Evolutionary conservation across 331 rosid genomes (phyloP).

Genomic region (Rhamnella rubrinervis): DNA sequence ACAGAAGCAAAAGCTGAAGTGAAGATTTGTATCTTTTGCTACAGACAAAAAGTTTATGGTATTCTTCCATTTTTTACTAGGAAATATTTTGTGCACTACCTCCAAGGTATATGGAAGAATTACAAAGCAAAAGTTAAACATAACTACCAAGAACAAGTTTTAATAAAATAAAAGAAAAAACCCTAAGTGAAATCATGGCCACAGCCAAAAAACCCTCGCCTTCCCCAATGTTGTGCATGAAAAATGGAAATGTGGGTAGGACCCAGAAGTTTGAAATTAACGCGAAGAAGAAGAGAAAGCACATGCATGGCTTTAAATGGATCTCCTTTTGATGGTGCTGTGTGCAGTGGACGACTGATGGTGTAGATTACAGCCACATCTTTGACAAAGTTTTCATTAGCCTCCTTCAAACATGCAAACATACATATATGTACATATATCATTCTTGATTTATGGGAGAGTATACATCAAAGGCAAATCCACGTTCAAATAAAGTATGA

Average conservation of each 20-base stretch:
- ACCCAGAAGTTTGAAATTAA: no score
- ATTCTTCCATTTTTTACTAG: slow-evolving; percentile 7
- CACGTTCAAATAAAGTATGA: no score
- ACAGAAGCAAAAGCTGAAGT: background rate
- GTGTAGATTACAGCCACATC: no score
- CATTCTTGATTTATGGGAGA: slow-evolving; percentile 23
- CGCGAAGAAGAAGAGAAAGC: background rate
- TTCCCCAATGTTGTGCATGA: no score
- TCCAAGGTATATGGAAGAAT: slow-evolving; percentile 12
- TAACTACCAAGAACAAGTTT: slow-evolving; percentile 10
- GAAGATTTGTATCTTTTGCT: slow-evolving; percentile 1
- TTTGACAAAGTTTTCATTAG: slow-evolving; percentile 25
- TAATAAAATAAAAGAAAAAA: background rate
- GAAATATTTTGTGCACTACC: background rate
- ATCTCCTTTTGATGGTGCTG: slow-evolving; percentile 13
- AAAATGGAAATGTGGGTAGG: no score
- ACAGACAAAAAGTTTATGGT: background rate
- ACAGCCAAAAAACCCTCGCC: no score
- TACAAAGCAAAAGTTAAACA: background rate
- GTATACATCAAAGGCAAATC: background rate
- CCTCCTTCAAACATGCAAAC: background rate
- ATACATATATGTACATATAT: background rate
- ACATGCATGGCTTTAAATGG: slow-evolving; percentile 22
- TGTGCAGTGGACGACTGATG: background rate
- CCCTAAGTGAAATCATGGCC: no score